These are phyloP conservation scores for Phytophthora palmivora DNA, from an alignment of 352 stramenopile species.

Conservation along the genomic window DNA sequence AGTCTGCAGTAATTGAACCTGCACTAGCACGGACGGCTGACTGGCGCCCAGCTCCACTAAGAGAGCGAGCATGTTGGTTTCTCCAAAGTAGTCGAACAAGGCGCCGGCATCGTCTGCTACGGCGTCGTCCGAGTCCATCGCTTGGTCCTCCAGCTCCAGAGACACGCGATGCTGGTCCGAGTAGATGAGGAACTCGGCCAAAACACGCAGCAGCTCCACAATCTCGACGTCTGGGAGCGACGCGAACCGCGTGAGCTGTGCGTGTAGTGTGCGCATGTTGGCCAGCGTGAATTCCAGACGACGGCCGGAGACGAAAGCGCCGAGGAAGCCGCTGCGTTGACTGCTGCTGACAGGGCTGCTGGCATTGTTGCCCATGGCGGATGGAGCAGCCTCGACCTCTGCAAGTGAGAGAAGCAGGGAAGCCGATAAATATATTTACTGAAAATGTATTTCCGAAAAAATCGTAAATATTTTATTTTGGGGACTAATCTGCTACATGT, in stretches of 20 bases:
- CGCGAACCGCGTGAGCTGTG: slow-evolving; percentile 63
- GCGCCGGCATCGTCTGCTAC: slow-evolving; percentile 40
- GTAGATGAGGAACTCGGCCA: slow-evolving; percentile 91
- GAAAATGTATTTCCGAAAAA: too few relatives aligned
- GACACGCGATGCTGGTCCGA: slow-evolving; percentile 78
- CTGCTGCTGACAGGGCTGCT: slow-evolving; percentile 38
- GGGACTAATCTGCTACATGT: too few relatives aligned
- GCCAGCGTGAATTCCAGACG: slow-evolving; percentile 66
- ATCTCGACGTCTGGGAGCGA: slow-evolving; percentile 75
- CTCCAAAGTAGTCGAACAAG: slow-evolving; percentile 97
- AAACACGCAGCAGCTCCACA: slow-evolving; percentile 81
- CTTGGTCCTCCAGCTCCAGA: slow-evolving; percentile 22
- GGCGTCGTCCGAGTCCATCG: neutral
- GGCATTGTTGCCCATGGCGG: slow-evolving; percentile 39
- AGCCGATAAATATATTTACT: too few relatives aligned
- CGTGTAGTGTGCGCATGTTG: slow-evolving; percentile 81
- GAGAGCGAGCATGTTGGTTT: slow-evolving; percentile 95
- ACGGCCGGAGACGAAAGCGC: slow-evolving; percentile 36
- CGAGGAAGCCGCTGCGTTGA: slow-evolving; percentile 34
- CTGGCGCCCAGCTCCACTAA: slow-evolving; percentile 87
- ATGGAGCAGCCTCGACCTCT: too few relatives aligned
- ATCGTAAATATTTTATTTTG: too few relatives aligned
- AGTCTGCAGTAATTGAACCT: slow-evolving; percentile 94
- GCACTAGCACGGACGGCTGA: slow-evolving; percentile 62
- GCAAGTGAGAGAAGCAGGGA: too few relatives aligned